Evolutionary conservation across 2,329 filamentous ascomycete species (phyloP), one percentile per base, ranked within the genome.

Genomic region (Chaetomium sp.): DNA sequence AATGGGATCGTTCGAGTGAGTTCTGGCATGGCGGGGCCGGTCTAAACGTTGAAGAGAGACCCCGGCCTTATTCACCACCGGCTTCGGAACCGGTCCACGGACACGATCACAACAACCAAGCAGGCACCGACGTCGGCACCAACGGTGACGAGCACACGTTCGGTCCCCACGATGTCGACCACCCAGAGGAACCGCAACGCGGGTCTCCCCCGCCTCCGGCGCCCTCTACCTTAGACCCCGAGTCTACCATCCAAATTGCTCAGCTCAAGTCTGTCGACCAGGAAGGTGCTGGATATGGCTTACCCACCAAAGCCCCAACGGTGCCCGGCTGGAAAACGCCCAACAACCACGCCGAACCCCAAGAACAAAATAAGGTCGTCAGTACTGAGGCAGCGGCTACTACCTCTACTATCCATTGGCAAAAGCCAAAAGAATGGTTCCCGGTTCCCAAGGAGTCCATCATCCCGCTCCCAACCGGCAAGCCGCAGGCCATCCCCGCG

Each of bases 391-490:
- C 53, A 36, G 14, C 57, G 52, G 57, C 64, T 37, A 59, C 64
- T 7, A 63, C 62, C 27, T 61, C 67, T 19, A 65, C 69, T 8
- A 70, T 84, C 35, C 86, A 91, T 65, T 97, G 92, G 92, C 73
- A 74, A 54, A 89, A 86, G 69, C 78, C 82, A 59, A 74, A 77
- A 3, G 90, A 95, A 68, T 79, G 87, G 67, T 97, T 88, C 71
- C 91, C 94, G 0, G 72, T 97, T 2, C 76, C 84, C 6, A 71
- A 79, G 3, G 81, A 84, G 56, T 85, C 87, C 14, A 75, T 95
- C 53, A 91, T 91, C 56, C 76, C 77, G 45, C 77, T 97, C 35
- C 94, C 94, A 1, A 86, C 83, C 1, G 88, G 84, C 43, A 78
- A 78, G 33, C 79, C 89, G 2, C 85, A 83, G 65, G 63, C 77